A percentile compares a stretch with the other conserved stretches of the same genome.
These are phyloP conservation scores for Alternaria ventricosa DNA, from an alignment of 2,329 filamentous ascomycete genomes.

Conservation along the genomic window DNA sequence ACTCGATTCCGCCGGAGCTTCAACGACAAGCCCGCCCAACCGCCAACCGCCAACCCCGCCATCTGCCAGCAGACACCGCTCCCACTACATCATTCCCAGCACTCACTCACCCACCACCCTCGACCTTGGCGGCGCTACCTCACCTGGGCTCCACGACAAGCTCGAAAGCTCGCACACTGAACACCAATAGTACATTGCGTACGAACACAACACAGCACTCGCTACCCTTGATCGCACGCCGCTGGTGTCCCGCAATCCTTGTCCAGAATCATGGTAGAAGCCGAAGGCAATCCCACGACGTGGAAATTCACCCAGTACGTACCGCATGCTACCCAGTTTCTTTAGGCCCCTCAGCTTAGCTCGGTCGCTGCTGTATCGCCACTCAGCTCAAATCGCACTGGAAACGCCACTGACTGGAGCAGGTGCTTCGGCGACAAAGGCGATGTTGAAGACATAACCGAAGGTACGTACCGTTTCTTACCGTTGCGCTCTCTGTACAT, in stretches of 20 bases:
- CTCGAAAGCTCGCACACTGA: slow-evolving; percentile 17
- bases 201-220: slow-evolving; percentile 16
- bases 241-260: slow-evolving; percentile 13
- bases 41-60: slow-evolving; percentile 21
- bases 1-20: slow-evolving; percentile 18
- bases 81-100: slow-evolving; percentile 34
- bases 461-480: slow-evolving; percentile 65
- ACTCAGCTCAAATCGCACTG: neutral
- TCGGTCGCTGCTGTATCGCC: neutral
- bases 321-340: neutral
- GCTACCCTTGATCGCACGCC: slow-evolving; percentile 19
- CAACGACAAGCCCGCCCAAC: slow-evolving; percentile 13
- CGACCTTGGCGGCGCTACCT: slow-evolving; percentile 40
- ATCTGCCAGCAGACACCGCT: slow-evolving; percentile 33
- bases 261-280: slow-evolving; percentile 84
- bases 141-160: slow-evolving; percentile 19
- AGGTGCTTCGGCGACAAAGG: slow-evolving; percentile 99
- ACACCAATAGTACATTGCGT: neutral
- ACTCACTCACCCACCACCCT: slow-evolving; percentile 29
- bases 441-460: slow-evolving; percentile 98
- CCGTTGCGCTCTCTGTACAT: neutral
- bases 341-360: neutral
- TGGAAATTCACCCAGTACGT: slow-evolving; percentile 99
- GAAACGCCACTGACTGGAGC: slow-evolving; percentile 29
- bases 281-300: slow-evolving; percentile 90